phyloP scores from a whole-genome alignment of 1,284 basidiomycete genomes.

The Sanghuangporus sanghuang region DNA sequence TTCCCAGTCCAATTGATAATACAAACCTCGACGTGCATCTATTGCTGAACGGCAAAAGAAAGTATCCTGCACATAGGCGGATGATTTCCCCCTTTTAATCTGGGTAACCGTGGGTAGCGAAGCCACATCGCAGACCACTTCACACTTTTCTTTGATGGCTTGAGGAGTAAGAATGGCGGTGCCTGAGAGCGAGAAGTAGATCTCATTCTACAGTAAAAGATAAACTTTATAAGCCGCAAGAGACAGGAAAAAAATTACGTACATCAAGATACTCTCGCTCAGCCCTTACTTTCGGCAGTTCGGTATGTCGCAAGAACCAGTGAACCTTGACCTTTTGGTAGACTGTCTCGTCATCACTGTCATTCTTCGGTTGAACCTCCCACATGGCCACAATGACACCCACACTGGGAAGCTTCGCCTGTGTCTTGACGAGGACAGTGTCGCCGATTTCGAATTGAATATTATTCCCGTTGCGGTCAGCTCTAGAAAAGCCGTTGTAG shows the following conservation, averaged over 20 bases:
- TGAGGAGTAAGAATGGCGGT: conserved; percentile 44
- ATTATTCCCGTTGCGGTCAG: conserved; percentile 13
- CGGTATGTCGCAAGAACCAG: conserved; percentile 63
- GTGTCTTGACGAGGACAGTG: conserved; percentile 57
- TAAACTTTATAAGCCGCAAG: too few relatives aligned
- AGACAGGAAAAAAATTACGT: too few relatives aligned
- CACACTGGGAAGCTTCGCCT: conserved; percentile 48
- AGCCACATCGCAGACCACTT: conserved; percentile 33
- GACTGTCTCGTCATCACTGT: conserved; percentile 20
- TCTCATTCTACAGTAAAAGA: conserved; percentile 48
- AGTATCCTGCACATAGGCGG: conserved; percentile 27
- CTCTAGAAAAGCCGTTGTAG: conserved; percentile 31
- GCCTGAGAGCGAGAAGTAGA: conserved; percentile 56
- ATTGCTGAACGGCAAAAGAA: conserved; percentile 56
- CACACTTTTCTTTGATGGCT: conserved; percentile 47
- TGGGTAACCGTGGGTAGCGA: background rate
- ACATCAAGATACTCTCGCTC: conserved; percentile 55
- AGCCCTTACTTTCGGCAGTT: conserved; percentile 52
- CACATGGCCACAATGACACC: conserved; percentile 65
- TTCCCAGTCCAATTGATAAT: conserved; percentile 59
- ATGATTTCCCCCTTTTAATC: conserved; percentile 15
- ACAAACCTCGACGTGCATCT: conserved; percentile 52
- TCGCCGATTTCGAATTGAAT: conserved; percentile 49
- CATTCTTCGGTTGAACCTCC: conserved; percentile 37
- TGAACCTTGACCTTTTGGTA: conserved; percentile 55